phyloP scores from a whole-genome alignment of 2,329 filamentous ascomycete species.

The Trichothecium roseum region DNA sequence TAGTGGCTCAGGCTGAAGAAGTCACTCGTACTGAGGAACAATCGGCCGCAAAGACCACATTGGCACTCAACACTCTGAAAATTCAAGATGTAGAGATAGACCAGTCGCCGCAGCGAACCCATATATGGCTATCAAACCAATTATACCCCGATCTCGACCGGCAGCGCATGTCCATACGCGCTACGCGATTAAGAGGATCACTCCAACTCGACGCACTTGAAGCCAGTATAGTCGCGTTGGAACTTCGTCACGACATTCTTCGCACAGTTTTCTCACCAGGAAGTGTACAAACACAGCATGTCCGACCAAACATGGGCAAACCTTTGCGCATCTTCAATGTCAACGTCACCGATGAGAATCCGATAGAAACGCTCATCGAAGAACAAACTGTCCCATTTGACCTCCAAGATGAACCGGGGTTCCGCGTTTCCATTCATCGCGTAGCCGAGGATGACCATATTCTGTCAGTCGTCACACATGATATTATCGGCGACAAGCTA shows the following conservation, averaged over 20 bases:
- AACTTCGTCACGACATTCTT: slow-evolving; percentile 7
- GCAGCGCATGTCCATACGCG: slow-evolving; percentile 5
- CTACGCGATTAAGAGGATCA: slow-evolving; percentile 3
- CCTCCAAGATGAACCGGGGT: slow-evolving; percentile 2
- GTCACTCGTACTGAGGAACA: too few species aligned
- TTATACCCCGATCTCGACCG: slow-evolving; percentile 3
- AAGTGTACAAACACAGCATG: slow-evolving; percentile 2
- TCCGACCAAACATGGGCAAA: too few species aligned
- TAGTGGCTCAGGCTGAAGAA: background rate
- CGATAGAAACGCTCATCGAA: background rate
- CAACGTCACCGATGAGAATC: slow-evolving; percentile 3
- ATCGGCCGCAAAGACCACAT: too few species aligned
- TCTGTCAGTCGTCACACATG: slow-evolving; percentile 6
- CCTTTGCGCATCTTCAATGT: background rate
- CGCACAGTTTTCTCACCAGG: slow-evolving; percentile 6
- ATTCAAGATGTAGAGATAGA: too few species aligned
- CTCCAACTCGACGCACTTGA: slow-evolving; percentile 4
- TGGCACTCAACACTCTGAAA: too few species aligned
- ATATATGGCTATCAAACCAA: slow-evolving; percentile 8
- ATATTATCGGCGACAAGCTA: slow-evolving; percentile 3
- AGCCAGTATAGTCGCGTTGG: slow-evolving; percentile 4
- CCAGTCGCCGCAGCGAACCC: slow-evolving; percentile 8
- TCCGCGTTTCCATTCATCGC: slow-evolving; percentile 5
- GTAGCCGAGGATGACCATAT: slow-evolving; percentile 6
- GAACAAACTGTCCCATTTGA: slow-evolving; percentile 4